Evolutionary conservation across 1,284 basidiomycete species (phyloP).

Genomic region (Leccinum fallax): DNA sequence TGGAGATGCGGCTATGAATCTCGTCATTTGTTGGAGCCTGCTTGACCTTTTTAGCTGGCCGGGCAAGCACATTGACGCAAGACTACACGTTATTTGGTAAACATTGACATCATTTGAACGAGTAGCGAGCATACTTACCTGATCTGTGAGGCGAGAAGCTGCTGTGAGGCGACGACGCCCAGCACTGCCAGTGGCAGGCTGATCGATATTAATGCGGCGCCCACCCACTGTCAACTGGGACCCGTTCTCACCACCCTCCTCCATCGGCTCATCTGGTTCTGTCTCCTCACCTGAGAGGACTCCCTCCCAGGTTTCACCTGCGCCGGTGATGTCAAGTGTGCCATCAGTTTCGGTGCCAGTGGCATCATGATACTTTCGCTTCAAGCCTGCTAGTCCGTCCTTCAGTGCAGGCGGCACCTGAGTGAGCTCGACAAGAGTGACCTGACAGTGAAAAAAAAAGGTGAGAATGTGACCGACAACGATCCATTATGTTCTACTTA

Average conservation of each 20-base stretch:
- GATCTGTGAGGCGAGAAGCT: neutral
- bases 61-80: conserved; percentile 2
- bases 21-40: too few relatives aligned
- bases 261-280: neutral
- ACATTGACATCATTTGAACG: too few relatives aligned
- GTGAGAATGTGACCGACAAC: neutral
- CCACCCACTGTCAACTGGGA: too few relatives aligned
- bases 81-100: neutral
- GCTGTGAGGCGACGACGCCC: too few relatives aligned
- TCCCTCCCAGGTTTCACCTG: neutral
- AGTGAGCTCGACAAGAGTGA: neutral
- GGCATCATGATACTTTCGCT: neutral
- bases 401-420: neutral
- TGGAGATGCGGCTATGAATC: too few relatives aligned
- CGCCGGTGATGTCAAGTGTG: neutral
- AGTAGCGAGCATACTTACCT: neutral
- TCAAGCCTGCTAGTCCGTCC: neutral
- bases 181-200: too few relatives aligned
- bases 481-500: neutral
- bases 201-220: too few relatives aligned
- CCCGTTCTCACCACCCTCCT: too few relatives aligned
- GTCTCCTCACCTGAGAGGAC: neutral
- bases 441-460: neutral
- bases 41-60: neutral
- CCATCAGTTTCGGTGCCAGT: too few relatives aligned